Evolutionary conservation across 2,329 filamentous ascomycete genomes (phyloP).

Genomic region (Mycocentrospora acerina): DNA sequence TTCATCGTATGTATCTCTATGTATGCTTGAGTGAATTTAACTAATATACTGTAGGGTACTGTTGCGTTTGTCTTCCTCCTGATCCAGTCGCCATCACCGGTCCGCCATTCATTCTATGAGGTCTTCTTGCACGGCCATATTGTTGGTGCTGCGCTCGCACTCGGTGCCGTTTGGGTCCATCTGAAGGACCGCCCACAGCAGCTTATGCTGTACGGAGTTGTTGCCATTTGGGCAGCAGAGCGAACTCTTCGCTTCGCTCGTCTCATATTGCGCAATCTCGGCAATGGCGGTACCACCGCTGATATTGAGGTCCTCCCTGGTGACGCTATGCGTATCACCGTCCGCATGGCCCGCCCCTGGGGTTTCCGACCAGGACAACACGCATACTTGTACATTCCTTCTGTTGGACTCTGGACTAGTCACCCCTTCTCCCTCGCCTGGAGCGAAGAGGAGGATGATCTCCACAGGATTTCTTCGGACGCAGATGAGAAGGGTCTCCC

Average conservation of each 20-base stretch:
- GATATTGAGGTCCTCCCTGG: constrained; percentile 75
- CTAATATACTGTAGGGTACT: constrained; percentile 57
- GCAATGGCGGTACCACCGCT: constrained; percentile 65
- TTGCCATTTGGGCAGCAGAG: constrained; percentile 69
- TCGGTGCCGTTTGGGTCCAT: constrained; percentile 69
- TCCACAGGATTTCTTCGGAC: constrained; percentile 26
- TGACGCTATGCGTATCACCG: constrained; percentile 71
- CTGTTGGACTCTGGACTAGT: constrained; percentile 70
- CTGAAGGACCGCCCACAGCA: constrained; percentile 59
- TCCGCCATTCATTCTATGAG: constrained; percentile 79
- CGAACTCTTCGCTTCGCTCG: constrained; percentile 61
- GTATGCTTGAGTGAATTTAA: constrained; percentile 50
- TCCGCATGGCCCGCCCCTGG: constrained; percentile 76
- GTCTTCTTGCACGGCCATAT: constrained; percentile 75
- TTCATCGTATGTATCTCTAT: constrained; percentile 61
- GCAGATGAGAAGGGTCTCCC: constrained; percentile 49
- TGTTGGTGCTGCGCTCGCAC: constrained; percentile 57
- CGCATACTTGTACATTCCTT: constrained; percentile 76
- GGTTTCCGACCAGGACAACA: constrained; percentile 74
- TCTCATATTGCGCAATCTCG: constrained; percentile 66
- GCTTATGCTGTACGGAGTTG: constrained; percentile 60
- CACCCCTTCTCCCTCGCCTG: constrained; percentile 80
- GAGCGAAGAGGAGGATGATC: constrained; percentile 63
- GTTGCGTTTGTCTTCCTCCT: constrained; percentile 63
- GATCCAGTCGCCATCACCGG: constrained; percentile 68